Percentiles rank a stretch among this genome's conserved stretches.
Conservation (phyloP, 805 yeast species). For the Cephaloascus albidus region DNA sequence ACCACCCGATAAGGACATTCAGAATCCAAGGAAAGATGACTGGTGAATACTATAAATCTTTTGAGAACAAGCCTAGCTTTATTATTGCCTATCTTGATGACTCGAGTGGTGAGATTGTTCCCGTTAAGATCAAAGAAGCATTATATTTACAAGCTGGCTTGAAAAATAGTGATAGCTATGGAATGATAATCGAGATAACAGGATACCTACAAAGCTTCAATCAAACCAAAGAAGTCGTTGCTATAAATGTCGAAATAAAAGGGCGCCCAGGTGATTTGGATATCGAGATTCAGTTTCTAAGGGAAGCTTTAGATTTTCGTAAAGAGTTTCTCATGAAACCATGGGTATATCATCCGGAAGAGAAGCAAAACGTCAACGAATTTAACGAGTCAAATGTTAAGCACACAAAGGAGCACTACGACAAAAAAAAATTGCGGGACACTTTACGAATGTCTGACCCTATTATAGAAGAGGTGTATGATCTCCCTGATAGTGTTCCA, state of each 20-base stretch:
- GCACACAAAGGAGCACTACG: conserved; percentile 2
- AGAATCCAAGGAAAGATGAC: conserved; percentile 24
- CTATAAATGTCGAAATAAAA: conserved; percentile 12
- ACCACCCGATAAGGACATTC: conserved; percentile 31
- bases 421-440: background rate
- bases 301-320: conserved; percentile 12
- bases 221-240: conserved; percentile 17
- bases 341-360: conserved; percentile 19
- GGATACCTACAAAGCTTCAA: conserved; percentile 13
- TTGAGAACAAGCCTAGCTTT: conserved; percentile 6
- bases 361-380: conserved; percentile 1
- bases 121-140: conserved; percentile 14
- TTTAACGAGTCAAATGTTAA: conserved; percentile 1
- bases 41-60: conserved; percentile 14
- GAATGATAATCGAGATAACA: conserved; percentile 12
- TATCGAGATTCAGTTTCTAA: conserved; percentile 28
- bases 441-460: background rate
- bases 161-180: conserved; percentile 9
- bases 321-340: conserved; percentile 13
- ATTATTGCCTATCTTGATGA: conserved; percentile 16
- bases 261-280: conserved; percentile 11
- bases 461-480: background rate
- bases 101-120: conserved; percentile 14
- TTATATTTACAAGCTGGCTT: conserved; percentile 11
- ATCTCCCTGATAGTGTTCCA: background rate